Base-by-base conservation (phyloP, 2,329 filamentous ascomycete species). In the Colletotrichum magnum region DNA sequence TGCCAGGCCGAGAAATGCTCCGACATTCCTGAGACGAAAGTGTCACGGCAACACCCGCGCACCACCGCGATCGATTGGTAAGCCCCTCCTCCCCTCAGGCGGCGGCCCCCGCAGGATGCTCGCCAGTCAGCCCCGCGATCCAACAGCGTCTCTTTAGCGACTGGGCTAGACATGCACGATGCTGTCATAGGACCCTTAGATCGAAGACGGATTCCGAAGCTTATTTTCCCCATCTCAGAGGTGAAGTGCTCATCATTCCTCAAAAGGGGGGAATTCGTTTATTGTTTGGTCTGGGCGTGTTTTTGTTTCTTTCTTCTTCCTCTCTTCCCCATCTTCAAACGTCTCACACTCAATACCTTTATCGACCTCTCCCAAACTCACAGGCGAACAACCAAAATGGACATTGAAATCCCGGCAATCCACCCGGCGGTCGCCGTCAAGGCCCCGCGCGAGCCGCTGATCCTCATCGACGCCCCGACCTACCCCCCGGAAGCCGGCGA, bases 401-500 rank as follows among this genome's bases (percentile, higher is more conserved):
- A 73, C 7, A 45, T 67, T 10, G 66, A 69, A 45, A 64, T 77
- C 32, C 73, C 77, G 6, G 28, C 61, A n/a, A 74, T 74, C 15
- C 76, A 78, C 58, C 58, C 67, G 2, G 76, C 76, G 21, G 71
- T 79, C 21, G 76, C 72, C 39, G 68, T 74, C 68, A 68, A 66
- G 15, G 69, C 54, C 24, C 68, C 72, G 2, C 72, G 73, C 15
- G 62, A 71, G 2, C 75, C 77, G 9, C 73, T 78, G 26, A 47
- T 71, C 12, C 72, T 74, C 58, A 53, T 73, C 66, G 61, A 71
- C 32, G 60, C 68, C 5, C 75, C 76, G 4, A 79, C 78, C 15
- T 47, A 76, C 43, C 59, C 75, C 5, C 84, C 85, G 0, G 68
- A 72, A 1, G 74, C 76, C 1, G 81, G 84, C 43, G 85, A 91